Conservation (phyloP, 768 basidiomycete genomes). For the Tephrocybe sp. region DNA sequence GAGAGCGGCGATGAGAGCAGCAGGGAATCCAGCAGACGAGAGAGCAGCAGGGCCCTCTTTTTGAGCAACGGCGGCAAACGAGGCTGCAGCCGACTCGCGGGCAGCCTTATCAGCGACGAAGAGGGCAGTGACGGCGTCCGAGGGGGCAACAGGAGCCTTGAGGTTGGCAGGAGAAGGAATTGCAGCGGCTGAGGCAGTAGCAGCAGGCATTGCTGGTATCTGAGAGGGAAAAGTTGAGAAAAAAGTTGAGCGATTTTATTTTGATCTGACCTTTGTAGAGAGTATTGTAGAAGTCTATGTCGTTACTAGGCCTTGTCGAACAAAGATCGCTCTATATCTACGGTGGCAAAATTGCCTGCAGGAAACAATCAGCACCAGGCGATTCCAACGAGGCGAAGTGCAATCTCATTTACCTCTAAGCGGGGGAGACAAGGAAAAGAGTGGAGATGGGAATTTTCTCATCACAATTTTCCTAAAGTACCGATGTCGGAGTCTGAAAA, state of each 20-base stretch:
- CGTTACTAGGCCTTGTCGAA: slow-evolving; percentile 52
- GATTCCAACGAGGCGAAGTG: slow-evolving; percentile 8
- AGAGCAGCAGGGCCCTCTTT: slow-evolving; percentile 84
- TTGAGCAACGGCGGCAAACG: slow-evolving; percentile 73
- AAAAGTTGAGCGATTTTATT: not conserved
- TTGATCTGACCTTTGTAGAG: slow-evolving; percentile 40
- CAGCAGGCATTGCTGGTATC: slow-evolving; percentile 78
- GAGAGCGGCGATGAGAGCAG: slow-evolving; percentile 80
- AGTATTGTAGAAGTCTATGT: slow-evolving; percentile 36
- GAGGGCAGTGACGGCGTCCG: slow-evolving; percentile 69
- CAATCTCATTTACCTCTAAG: slow-evolving; percentile 38
- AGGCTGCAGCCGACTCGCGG: slow-evolving; percentile 69
- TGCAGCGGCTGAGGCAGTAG: slow-evolving; percentile 62
- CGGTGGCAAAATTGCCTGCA: slow-evolving; percentile 32
- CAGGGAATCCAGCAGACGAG: slow-evolving; percentile 64
- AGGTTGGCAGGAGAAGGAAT: slow-evolving; percentile 67
- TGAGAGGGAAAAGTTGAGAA: slow-evolving; percentile 26
- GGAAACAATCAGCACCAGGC: slow-evolving; percentile 8
- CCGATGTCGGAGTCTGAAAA: slow-evolving; percentile 41
- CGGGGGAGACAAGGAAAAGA: slow-evolving; percentile 32
- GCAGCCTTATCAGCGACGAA: slow-evolving; percentile 85
- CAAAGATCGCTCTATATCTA: slow-evolving; percentile 68
- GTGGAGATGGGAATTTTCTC: slow-evolving; percentile 35
- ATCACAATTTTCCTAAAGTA: slow-evolving; percentile 21
- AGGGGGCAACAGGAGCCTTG: slow-evolving; percentile 56